Conservation (phyloP, 2,329 filamentous ascomycete genomes). For the Cytospora piceae region DNA sequence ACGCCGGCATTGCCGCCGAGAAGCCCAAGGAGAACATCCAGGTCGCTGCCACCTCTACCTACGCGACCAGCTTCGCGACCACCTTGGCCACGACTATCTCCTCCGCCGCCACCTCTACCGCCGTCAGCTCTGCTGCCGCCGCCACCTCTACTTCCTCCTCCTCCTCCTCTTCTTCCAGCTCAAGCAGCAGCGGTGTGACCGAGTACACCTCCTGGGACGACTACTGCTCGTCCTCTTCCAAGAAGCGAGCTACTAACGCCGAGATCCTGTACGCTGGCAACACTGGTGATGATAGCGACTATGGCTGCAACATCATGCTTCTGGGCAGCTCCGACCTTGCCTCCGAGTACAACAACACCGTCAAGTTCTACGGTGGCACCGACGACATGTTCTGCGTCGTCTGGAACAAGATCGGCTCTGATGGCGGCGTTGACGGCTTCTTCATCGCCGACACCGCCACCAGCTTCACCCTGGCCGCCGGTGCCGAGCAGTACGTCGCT, state of each 20-base stretch:
- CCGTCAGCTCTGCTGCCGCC: conserved; percentile 6
- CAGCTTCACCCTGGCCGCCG: conserved; percentile 46
- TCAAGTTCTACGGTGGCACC: conserved; percentile 33
- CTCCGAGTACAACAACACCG: conserved; percentile 43
- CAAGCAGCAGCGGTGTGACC: conserved; percentile 52
- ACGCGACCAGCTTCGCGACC: conserved; percentile 24
- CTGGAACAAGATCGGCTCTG: conserved; percentile 58
- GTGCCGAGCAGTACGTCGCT: conserved; percentile 46
- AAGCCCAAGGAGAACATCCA: conserved; percentile 13
- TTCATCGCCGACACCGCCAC: conserved; percentile 44
- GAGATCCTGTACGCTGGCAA: conserved; percentile 55
- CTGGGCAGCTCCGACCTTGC: conserved; percentile 42
- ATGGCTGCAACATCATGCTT: conserved; percentile 58
- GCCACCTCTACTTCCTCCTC: conserved; percentile 70
- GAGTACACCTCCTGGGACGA: conserved; percentile 41
- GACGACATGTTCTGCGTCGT: conserved; percentile 44
- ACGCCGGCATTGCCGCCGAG: conserved; percentile 17
- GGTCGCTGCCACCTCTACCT: conserved; percentile 9
- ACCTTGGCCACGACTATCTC: conserved; percentile 21
- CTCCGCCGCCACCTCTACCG: conserved; percentile 27
- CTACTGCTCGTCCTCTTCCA: conserved; percentile 37
- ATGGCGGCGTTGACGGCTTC: conserved; percentile 52
- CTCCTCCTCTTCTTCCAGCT: conserved; percentile 65
- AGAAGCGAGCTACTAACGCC: conserved; percentile 52
- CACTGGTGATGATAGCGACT: conserved; percentile 45